Percentiles rank a stretch among this genome's conserved stretches.
Evolutionary conservation across 257 asterid species (phyloP).

Genomic region (Oldenlandia corymbosa): DNA sequence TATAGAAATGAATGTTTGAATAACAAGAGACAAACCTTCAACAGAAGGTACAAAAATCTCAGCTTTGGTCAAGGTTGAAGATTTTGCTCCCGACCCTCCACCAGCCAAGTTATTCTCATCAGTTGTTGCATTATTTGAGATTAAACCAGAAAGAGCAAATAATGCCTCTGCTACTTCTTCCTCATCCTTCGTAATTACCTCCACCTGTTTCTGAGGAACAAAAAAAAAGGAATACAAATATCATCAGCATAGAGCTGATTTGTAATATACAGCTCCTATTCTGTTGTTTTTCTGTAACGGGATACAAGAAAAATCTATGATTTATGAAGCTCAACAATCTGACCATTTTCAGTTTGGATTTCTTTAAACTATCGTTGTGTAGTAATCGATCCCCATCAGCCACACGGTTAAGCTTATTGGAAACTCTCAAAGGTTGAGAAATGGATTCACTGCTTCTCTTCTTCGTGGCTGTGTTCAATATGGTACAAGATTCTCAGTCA

Average conservation of each 20-base stretch:
- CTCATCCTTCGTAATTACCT: conserved; percentile 61
- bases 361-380: conserved; percentile 32
- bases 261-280: not conserved
- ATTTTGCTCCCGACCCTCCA: conserved; percentile 35
- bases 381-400: conserved; percentile 29
- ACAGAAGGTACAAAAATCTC: conserved; percentile 24
- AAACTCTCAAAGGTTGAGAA: conserved; percentile 27
- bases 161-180: conserved; percentile 90
- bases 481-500: conserved; percentile 1
- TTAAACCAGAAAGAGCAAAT: conserved; percentile 53
- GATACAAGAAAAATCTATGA: conserved; percentile 4
- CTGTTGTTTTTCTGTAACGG: not conserved
- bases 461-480: conserved; percentile 42
- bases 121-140: conserved; percentile 30
- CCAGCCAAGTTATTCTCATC: conserved; percentile 15
- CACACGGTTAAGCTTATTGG: conserved; percentile 33
- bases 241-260: conserved; percentile 10
- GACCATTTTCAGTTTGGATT: conserved; percentile 54
- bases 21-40: conserved; percentile 31
- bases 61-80: conserved; percentile 24
- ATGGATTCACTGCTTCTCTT: conserved; percentile 47
- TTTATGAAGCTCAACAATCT: conserved; percentile 12
- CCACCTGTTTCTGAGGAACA: conserved; percentile 40
- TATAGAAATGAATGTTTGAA: not conserved
- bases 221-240: conserved; percentile 20